Evolutionary conservation across 345 rosid genomes (phyloP).

Genomic region (Rhodamnia argentea): DNA sequence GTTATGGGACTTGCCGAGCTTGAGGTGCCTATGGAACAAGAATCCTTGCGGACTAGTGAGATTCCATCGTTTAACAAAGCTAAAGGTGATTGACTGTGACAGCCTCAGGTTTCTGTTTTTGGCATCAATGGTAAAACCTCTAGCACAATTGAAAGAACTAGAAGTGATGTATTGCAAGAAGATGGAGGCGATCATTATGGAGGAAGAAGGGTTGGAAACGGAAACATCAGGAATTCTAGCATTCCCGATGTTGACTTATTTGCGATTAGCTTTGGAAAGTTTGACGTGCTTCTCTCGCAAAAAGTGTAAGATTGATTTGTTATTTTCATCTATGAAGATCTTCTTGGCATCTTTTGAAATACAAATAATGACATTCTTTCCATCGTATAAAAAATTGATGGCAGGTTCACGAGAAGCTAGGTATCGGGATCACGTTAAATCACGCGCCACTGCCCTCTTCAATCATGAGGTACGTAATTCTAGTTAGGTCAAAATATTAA

Average conservation of each 20-base stretch:
- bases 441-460: rapidly evolving
- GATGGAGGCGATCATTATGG: too few species aligned
- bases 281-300: too few species aligned
- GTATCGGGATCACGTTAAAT: rapidly evolving
- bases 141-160: too few species aligned
- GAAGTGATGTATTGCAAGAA: not conserved
- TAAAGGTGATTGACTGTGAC: not conserved
- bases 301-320: not conserved
- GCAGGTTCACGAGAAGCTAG: rapidly evolving
- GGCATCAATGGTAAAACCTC: too few species aligned
- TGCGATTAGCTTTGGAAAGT: too few species aligned
- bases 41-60: not conserved
- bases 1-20: rapidly evolving
- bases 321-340: rapidly evolving
- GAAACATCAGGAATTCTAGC: too few species aligned
- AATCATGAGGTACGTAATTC: not conserved
- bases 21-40: not conserved
- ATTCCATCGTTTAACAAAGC: not conserved
- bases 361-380: not conserved
- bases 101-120: too few species aligned
- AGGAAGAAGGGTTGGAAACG: too few species aligned
- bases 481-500: not conserved
- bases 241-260: too few species aligned
- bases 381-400: not conserved
- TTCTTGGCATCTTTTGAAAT: not conserved